phyloP scores from a whole-genome alignment of 805 yeast species.

The Saturnispora kantuleensis region DNA sequence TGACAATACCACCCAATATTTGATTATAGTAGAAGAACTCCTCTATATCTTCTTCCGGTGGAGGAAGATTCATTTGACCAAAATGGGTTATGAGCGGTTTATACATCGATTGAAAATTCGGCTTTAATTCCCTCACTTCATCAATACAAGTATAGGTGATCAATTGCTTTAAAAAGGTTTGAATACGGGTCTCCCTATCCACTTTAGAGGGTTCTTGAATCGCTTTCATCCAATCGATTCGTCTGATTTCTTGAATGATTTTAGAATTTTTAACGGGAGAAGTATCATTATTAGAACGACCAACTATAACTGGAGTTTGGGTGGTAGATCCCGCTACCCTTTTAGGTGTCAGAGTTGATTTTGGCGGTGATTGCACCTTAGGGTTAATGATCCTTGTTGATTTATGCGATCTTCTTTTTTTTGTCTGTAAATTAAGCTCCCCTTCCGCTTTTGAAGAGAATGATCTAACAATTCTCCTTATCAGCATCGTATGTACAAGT shows the following conservation, averaged over 20 bases:
- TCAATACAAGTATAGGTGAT: conserved; percentile 12
- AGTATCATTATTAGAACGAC: neutral
- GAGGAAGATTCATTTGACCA: conserved; percentile 14
- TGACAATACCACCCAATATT: neutral
- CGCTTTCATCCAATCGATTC: conserved; percentile 2
- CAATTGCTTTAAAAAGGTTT: conserved; percentile 12
- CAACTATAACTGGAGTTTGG: neutral
- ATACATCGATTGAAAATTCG: conserved; percentile 14
- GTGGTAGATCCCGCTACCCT: too few relatives aligned
- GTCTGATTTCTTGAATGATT: neutral
- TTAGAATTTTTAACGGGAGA: neutral
- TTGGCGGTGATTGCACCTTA: neutral
- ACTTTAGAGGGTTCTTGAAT: neutral
- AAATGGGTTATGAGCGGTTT: conserved; percentile 12
- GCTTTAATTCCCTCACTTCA: conserved; percentile 12
- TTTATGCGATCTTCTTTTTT: neutral
- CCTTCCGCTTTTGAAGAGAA: neutral
- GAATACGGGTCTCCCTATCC: conserved; percentile 4
- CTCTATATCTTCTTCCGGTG: neutral
- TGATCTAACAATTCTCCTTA: neutral
- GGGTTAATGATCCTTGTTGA: neutral
- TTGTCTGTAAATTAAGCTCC: neutral
- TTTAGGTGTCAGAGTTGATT: neutral
- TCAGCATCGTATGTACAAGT: neutral
- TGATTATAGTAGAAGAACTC: conserved; percentile 1